Percentiles rank a stretch among this genome's conserved stretches.
phyloP scores from a whole-genome alignment of 306 rosid species.

The Rosa chinensis region DNA sequence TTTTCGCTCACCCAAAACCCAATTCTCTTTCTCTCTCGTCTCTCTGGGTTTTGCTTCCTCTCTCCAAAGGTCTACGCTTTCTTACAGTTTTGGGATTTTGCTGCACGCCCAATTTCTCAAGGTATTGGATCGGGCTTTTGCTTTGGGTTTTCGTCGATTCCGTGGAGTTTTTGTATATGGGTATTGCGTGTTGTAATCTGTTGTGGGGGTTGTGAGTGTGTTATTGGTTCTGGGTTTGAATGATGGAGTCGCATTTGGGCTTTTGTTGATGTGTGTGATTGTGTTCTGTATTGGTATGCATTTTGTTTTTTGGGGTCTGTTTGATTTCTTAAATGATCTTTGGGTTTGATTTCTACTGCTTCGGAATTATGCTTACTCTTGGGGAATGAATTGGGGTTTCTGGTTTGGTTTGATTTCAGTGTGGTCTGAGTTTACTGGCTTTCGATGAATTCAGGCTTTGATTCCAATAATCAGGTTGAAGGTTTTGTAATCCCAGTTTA shows the following conservation, averaged over 20 bases:
- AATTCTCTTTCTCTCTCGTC: background rate
- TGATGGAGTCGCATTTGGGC: constrained; percentile 3
- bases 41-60: constrained; percentile 5
- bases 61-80: constrained; percentile 8
- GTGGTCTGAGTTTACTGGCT: background rate
- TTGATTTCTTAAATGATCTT: background rate
- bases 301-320: background rate
- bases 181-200: constrained; percentile 7
- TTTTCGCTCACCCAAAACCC: background rate
- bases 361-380: background rate
- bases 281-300: background rate
- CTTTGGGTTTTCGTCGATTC: constrained; percentile 5
- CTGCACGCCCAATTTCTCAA: constrained; percentile 1
- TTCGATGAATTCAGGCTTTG: background rate
- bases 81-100: background rate
- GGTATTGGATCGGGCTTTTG: constrained; percentile 31
- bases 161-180: constrained; percentile 6
- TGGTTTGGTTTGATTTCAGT: background rate
- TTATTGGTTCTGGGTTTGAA: background rate
- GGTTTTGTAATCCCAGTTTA: background rate
- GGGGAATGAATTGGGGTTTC: constrained; percentile 8
- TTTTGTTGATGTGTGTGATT: constrained; percentile 1
- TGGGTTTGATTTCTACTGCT: constrained; percentile 9
- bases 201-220: constrained; percentile 19
- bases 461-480: background rate